Evolutionary conservation across 2,329 filamentous ascomycete genomes (phyloP), one percentile per base, ranked within the genome.

Genomic region (Fusarium chuoi): DNA sequence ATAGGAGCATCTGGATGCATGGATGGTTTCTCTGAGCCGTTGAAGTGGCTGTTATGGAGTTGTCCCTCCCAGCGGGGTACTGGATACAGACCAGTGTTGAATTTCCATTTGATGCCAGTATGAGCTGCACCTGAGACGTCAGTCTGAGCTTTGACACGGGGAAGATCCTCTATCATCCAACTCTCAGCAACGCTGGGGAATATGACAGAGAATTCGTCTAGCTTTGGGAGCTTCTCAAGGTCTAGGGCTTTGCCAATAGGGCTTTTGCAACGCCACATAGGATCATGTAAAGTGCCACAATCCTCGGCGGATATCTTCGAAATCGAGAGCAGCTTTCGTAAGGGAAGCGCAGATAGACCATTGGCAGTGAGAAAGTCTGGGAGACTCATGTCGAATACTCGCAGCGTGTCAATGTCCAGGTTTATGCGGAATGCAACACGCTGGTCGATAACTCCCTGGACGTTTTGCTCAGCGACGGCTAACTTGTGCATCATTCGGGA

Each of bases 121-220:
- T 30, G 46, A 49, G 46, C 20, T 1, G 28, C 0, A n/a, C 0
- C 14, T 18, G 20, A 3, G 0, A 49, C 0, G 28, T n/a, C 1
- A n/a, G 10, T 30, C 26, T 48, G 45, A 17, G 14, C 5, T 30
- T 14, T 30, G 6, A 48, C 13, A 0, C 13, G 1, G 3, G 20
- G 26, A 30, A 48, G 26, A 12, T 0, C 28, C 28, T 49, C 28
- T 17, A 30, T 48, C 28, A 6, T n/a, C 45, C 28, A 48, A 9
- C 2, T 0, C 4, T 0, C 4, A n/a, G 26, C 0, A 0, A 18
- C 46, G 3, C 0, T 49, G 2, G 46, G 46, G 10, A 30, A 30
- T n/a, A 49, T 30, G 0, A 18, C 10, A 8, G 46, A 30, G 14
- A 49, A 49, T 7, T 49, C 45, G 1, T 48, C 26, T 2, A 48